Evolutionary conservation across 352 stramenopile species (phyloP).

Genomic region (Stramenopiles sp.): DNA sequence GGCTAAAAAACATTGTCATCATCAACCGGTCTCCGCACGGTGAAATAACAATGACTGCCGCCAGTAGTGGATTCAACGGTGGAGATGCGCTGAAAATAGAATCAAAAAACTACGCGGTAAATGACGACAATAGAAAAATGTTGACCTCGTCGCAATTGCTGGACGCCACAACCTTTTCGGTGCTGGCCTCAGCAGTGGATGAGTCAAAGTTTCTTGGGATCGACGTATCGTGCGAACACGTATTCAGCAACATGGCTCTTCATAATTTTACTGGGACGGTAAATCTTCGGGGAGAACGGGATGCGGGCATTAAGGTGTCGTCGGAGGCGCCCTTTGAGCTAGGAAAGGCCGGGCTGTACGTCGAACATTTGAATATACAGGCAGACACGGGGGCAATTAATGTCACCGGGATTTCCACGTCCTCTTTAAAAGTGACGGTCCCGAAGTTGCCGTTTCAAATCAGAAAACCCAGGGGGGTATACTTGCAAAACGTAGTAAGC

Average conservation of each 20-base stretch:
- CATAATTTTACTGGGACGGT: not conserved
- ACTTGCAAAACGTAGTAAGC: not conserved
- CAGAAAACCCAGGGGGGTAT: not conserved
- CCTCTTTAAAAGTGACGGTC: not conserved
- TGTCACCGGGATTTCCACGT: too few species aligned
- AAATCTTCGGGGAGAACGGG: not conserved
- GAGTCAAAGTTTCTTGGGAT: not conserved
- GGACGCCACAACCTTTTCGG: not conserved
- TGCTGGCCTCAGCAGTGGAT: not conserved
- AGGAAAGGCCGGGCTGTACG: too few species aligned
- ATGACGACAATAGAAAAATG: not conserved
- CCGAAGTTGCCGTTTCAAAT: not conserved
- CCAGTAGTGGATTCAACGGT: not conserved
- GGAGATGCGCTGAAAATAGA: not conserved
- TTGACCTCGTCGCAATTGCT: not conserved
- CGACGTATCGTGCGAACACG: not conserved
- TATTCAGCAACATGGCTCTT: not conserved
- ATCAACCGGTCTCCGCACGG: not conserved
- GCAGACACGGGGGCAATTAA: too few species aligned
- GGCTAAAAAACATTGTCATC: not conserved
- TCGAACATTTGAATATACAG: too few species aligned
- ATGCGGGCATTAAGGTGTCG: not conserved
- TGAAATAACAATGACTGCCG: not conserved
- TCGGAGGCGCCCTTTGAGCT: too few species aligned
- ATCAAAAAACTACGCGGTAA: not conserved